Evolutionary conservation across 371 early-diverging fungal genomes (phyloP).

Genomic region (Syncephalastrum contaminatum): DNA sequence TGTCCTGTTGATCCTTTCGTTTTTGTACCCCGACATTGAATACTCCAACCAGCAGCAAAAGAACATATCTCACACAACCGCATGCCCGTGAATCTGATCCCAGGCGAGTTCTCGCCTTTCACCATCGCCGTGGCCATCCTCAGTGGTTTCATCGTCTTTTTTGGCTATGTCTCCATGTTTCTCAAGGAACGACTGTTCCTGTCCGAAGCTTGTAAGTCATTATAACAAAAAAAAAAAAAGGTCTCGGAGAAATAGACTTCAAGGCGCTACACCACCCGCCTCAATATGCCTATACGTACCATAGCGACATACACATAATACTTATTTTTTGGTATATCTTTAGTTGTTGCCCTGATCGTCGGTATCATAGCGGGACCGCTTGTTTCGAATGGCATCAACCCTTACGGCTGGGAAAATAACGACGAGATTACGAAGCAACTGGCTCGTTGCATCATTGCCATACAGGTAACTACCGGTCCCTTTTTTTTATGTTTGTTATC

Average conservation of each 20-base stretch:
- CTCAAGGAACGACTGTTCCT: conserved; percentile 89
- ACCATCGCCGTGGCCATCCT: conserved; percentile 57
- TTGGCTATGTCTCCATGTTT: conserved; percentile 89
- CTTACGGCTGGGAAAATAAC: conserved; percentile 49
- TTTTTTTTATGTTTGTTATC: background rate
- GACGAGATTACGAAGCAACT: conserved; percentile 67
- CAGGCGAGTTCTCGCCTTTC: conserved; percentile 51
- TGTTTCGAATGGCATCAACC: conserved; percentile 64
- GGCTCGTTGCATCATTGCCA: conserved; percentile 76
- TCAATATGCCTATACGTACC: too few species aligned
- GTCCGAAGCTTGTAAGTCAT: conserved; percentile 80
- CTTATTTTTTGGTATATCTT: background rate
- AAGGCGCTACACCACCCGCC: too few species aligned
- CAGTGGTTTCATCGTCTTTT: conserved; percentile 84
- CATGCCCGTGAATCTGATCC: conserved; percentile 32
- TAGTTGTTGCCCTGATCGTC: conserved; percentile 81
- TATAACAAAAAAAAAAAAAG: background rate
- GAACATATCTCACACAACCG: too few species aligned
- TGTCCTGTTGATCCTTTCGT: too few species aligned
- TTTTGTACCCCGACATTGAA: too few species aligned
- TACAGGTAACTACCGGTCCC: conserved; percentile 54
- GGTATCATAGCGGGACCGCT: conserved; percentile 89
- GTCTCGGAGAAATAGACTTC: background rate
- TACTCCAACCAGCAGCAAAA: too few species aligned
- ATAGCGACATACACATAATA: too few species aligned